phyloP scores from a whole-genome alignment of 2,329 filamentous ascomycete genomes.

The Colletotrichum sp. region DNA sequence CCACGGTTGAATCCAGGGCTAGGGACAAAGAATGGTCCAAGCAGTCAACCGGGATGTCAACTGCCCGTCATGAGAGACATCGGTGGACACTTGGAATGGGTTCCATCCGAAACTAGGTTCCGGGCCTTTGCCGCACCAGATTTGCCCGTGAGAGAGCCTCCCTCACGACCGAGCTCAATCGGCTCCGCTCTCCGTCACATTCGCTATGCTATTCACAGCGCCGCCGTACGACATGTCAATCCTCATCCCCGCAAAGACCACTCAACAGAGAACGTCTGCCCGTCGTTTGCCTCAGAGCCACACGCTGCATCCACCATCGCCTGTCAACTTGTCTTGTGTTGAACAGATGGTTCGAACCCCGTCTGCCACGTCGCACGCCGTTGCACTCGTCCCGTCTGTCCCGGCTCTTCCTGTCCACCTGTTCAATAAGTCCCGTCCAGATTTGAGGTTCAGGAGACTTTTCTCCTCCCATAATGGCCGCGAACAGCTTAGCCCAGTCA shows the following conservation, averaged over 20 bases:
- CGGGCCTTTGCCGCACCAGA: not conserved
- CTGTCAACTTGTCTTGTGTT: not conserved
- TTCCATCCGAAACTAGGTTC: not conserved
- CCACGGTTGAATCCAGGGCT: not conserved
- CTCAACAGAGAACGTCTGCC: not conserved
- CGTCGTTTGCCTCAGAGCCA: not conserved
- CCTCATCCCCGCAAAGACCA: not conserved
- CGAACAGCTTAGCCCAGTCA: not conserved
- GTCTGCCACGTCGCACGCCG: conserved; percentile 5
- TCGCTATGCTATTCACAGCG: not conserved
- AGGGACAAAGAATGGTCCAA: not conserved
- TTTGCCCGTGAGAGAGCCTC: not conserved
- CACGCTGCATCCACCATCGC: not conserved
- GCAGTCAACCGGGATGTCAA: not conserved
- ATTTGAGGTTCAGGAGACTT: not conserved
- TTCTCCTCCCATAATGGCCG: not conserved
- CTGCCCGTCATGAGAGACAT: not conserved
- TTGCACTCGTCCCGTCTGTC: not conserved
- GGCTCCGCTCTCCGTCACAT: not conserved
- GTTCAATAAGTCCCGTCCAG: not conserved
- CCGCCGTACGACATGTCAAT: not conserved
- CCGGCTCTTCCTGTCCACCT: not conserved
- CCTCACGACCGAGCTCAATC: not conserved
- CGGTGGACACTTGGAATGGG: not conserved
- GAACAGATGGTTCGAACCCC: not conserved